These are phyloP conservation scores for Grosmannia penicillata DNA, from an alignment of 2,329 filamentous ascomycete genomes.

Conservation along the genomic window DNA sequence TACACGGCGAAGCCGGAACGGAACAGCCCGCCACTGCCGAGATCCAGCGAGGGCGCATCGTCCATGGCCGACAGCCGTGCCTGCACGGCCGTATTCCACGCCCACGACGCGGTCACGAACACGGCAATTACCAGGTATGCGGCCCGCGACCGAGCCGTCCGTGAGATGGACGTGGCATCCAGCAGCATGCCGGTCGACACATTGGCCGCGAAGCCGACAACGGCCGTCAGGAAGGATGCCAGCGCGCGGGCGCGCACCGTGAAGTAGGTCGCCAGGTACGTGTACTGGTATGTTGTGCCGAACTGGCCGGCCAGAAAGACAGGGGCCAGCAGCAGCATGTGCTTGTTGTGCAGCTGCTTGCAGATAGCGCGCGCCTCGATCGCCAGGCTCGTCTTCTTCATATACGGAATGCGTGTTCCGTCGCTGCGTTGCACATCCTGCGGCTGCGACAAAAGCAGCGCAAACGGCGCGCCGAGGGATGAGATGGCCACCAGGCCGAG, in stretches of 20 bases:
- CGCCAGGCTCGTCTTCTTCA: neutral
- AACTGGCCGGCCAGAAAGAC: conserved; percentile 21
- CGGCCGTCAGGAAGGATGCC: conserved; percentile 54
- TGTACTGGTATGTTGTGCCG: conserved; percentile 16
- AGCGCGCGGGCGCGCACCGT: conserved; percentile 52
- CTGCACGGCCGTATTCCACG: neutral
- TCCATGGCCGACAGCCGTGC: neutral
- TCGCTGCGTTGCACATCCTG: neutral
- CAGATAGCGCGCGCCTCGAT: neutral
- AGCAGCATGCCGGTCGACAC: neutral
- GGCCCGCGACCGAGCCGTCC: neutral
- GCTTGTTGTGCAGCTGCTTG: neutral
- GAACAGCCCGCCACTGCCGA: neutral
- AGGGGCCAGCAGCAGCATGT: conserved; percentile 36
- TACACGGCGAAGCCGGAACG: neutral
- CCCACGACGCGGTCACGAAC: neutral
- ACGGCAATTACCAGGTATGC: neutral
- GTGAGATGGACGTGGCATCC: neutral
- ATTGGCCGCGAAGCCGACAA: conserved; percentile 16
- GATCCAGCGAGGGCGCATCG: neutral
- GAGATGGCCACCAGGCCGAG: conserved; percentile 1
- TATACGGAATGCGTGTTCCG: neutral
- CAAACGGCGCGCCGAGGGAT: neutral
- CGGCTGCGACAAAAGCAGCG: neutral
- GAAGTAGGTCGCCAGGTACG: conserved; percentile 53